Base-by-base conservation (phyloP, 352 stramenopile genomes). In the Halophytophthora polymorphica region DNA sequence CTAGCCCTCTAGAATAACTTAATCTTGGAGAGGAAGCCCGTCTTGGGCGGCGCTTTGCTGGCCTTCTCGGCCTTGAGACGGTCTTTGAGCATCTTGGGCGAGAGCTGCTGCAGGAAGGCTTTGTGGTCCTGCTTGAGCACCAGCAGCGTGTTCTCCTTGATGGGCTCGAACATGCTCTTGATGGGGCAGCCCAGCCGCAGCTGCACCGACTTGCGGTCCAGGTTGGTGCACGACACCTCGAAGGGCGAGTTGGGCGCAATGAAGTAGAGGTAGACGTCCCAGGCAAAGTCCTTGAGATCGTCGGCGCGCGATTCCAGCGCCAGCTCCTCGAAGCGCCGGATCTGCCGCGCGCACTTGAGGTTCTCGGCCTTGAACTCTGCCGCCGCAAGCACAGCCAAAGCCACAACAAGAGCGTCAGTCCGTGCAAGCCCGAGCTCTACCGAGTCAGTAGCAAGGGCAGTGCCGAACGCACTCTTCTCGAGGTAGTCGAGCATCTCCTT, bases 61-160 rank as follows among this genome's bases (percentile, higher is more conserved):
- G 46, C 34, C 55, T 83, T 85, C 53, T 89, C 77, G 45, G 71
- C 62, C 62, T 86, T 89, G 25, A 89, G 63, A 17, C 69, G 73
- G 41, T 93, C 80, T 57, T 88, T 89, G 50, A 91, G 65, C 39
- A 64, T 77, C 65, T 93, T 93, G 43, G 62, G 36, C 53, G 87
- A 73, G 36, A 90, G 65, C 45, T 86, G 73, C 49, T 71, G 54
- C 46, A 81, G 79, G 47, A 93, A 93, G 3, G 71, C 66, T 64
- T 90, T 90, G 66, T 89, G 76, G 61, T 93, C 83, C 56, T 90
- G 83, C 59, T 88, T 88, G 43, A 93, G 67, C 55, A 90, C 82
- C 23, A 89, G 71, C 64, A 93, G 81, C 18, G 83, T 91, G 62
- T 88, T 90, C 60, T 93, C 83, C 48, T 88, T 89, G 60, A 93